phyloP scores from a whole-genome alignment of 805 yeast genomes.

The Candida golubevii region DNA sequence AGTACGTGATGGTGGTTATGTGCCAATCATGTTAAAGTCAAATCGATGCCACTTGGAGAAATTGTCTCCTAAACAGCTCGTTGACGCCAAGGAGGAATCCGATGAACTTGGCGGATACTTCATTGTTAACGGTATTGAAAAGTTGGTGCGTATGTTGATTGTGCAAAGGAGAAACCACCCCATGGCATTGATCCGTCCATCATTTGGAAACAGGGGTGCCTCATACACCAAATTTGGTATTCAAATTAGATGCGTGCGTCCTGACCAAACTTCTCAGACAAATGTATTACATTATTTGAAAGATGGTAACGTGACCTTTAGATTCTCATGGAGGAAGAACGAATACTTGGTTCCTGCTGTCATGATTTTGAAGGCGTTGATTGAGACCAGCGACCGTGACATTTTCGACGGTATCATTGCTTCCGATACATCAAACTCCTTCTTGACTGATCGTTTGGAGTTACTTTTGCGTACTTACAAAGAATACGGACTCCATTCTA shows the following conservation, averaged over 20 bases:
- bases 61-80: constrained; percentile 77
- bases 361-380: constrained; percentile 86
- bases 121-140: constrained; percentile 94
- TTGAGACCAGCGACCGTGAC: constrained; percentile 89
- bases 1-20: constrained; percentile 83
- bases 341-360: constrained; percentile 91
- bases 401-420: constrained; percentile 96
- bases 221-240: constrained; percentile 86
- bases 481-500: constrained; percentile 69
- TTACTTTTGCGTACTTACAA: constrained; percentile 85
- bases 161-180: constrained; percentile 98
- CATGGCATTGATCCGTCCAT: constrained; percentile 94
- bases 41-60: constrained; percentile 89
- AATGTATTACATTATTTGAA: constrained; percentile 93
- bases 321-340: constrained; percentile 96
- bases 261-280: constrained; percentile 96
- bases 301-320: constrained; percentile 94
- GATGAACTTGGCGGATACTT: constrained; percentile 98
- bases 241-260: constrained; percentile 89
- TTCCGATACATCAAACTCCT: constrained; percentile 78
- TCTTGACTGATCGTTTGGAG: constrained; percentile 97
- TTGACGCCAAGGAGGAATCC: constrained; percentile 76
- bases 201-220: constrained; percentile 91
- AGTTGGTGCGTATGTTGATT: constrained; percentile 92
- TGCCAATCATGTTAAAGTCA: constrained; percentile 87